These are phyloP conservation scores for Chloris gayana DNA, from an alignment of 176 grass and related monocot species.

Conservation along the genomic window DNA sequence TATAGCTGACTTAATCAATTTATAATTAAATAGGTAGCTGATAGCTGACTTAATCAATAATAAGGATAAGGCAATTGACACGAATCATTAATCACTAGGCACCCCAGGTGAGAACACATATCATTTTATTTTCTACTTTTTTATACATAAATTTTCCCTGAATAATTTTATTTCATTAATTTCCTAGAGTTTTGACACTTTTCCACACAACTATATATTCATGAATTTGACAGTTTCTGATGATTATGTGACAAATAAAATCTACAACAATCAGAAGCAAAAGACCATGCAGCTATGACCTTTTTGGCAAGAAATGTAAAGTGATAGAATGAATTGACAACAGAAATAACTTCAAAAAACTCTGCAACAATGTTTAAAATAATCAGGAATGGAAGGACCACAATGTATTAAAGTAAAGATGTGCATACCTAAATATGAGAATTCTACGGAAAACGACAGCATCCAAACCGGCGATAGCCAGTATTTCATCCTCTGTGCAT, in stretches of 20 bases:
- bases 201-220: not conserved
- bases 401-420: slow-evolving; percentile 8
- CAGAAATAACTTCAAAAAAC: slow-evolving; percentile 13
- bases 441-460: slow-evolving; percentile 90
- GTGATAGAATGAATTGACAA: not conserved
- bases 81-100: too few relatives aligned
- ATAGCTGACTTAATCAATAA: too few relatives aligned
- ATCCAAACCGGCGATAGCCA: slow-evolving; percentile 78
- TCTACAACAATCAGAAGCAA: not conserved
- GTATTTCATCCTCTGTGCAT: slow-evolving; percentile 80
- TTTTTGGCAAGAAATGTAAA: slow-evolving; percentile 7
- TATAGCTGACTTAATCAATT: slow-evolving; percentile 5
- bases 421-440: slow-evolving; percentile 74
- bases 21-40: slow-evolving; percentile 3
- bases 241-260: not conserved
- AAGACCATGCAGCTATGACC: slow-evolving; percentile 8
- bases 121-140: not conserved
- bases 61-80: too few relatives aligned
- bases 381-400: not conserved
- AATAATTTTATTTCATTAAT: slow-evolving; percentile 2
- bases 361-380: not conserved
- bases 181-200: not conserved
- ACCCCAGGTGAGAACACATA: not conserved
- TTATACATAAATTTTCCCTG: not conserved
- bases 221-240: not conserved